Conservation (phyloP, 2,329 filamentous ascomycete genomes). For the Thielaviopsis musarum region DNA sequence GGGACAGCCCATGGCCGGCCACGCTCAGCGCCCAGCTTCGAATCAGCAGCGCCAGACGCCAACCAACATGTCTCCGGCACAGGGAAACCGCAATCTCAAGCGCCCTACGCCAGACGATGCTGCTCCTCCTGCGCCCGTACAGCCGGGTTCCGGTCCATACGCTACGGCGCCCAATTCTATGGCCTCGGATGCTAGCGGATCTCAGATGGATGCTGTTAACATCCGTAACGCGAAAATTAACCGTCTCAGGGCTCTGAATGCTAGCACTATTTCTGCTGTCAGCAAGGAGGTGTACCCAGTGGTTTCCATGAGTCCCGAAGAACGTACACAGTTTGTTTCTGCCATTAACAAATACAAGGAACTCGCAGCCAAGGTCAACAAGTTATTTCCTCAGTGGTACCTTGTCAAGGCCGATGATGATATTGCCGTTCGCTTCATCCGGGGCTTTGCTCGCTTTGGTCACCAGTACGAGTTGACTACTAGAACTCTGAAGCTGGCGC, state of each 20-base stretch:
- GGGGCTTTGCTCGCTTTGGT: background rate
- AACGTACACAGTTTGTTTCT: too few species aligned
- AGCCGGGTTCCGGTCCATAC: background rate
- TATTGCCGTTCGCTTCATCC: background rate
- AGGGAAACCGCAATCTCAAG: conserved; percentile 31
- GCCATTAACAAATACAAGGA: background rate
- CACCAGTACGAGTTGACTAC: background rate
- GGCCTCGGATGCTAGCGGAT: too few species aligned
- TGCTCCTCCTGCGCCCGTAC: background rate
- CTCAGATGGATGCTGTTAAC: too few species aligned
- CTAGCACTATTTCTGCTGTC: background rate
- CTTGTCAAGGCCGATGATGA: background rate
- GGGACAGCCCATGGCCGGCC: background rate
- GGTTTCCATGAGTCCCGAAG: background rate
- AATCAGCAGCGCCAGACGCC: background rate
- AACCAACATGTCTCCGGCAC: conserved; percentile 21
- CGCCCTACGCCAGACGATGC: conserved; percentile 31
- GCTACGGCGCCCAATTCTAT: background rate
- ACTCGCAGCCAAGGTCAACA: background rate
- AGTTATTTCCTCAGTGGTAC: background rate
- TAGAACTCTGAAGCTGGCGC: background rate
- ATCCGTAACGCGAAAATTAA: background rate
- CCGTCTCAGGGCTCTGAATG: background rate
- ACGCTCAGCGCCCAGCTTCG: conserved; percentile 15
- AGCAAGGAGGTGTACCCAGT: background rate